These are phyloP conservation scores for Aspergillus biplanus DNA, from an alignment of 495 filamentous ascomycete species.

Conservation along the genomic window DNA sequence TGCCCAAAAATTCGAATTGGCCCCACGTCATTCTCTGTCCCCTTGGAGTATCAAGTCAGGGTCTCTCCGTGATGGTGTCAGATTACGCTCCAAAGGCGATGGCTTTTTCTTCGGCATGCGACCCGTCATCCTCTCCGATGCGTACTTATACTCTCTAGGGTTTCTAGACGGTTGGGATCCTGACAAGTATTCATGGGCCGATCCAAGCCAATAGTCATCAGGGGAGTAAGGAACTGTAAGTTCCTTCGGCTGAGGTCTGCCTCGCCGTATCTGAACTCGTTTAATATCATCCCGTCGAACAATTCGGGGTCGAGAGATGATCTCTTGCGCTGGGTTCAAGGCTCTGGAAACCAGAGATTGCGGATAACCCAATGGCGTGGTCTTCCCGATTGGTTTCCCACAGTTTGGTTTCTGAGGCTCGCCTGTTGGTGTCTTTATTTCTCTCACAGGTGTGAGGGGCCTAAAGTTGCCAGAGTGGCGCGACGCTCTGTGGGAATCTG, in stretches of 20 bases:
- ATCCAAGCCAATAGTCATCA: constrained; percentile 39
- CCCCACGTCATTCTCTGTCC: constrained; percentile 28
- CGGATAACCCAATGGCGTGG: constrained; percentile 15
- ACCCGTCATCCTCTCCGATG: constrained; percentile 9
- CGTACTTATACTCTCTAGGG: constrained; percentile 11
- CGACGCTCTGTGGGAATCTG: constrained; percentile 11
- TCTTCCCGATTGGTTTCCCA: constrained; percentile 1
- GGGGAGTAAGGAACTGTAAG: constrained; percentile 37
- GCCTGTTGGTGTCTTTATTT: constrained; percentile 27
- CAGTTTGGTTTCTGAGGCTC: constrained; percentile 11
- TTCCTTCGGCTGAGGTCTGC: constrained; percentile 33
- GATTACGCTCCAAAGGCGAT: constrained; percentile 37
- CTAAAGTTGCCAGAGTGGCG: constrained; percentile 28
- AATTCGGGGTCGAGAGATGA: constrained; percentile 40
- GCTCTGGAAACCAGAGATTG: constrained; percentile 15
- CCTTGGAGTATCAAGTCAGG: constrained; percentile 44
- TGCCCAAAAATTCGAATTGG: constrained; percentile 4
- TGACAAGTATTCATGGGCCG: background rate
- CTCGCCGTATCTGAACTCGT: constrained; percentile 38
- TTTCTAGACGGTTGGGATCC: constrained; percentile 5
- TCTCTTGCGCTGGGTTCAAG: constrained; percentile 29
- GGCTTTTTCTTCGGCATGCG: constrained; percentile 27
- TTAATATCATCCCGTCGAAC: constrained; percentile 43
- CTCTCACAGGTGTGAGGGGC: constrained; percentile 30
- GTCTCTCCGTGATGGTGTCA: constrained; percentile 42